Evolutionary conservation across 2,329 filamentous ascomycete genomes (phyloP), one percentile per base, ranked within the genome.

Genomic region (Chrysosphaeria jannelii): DNA sequence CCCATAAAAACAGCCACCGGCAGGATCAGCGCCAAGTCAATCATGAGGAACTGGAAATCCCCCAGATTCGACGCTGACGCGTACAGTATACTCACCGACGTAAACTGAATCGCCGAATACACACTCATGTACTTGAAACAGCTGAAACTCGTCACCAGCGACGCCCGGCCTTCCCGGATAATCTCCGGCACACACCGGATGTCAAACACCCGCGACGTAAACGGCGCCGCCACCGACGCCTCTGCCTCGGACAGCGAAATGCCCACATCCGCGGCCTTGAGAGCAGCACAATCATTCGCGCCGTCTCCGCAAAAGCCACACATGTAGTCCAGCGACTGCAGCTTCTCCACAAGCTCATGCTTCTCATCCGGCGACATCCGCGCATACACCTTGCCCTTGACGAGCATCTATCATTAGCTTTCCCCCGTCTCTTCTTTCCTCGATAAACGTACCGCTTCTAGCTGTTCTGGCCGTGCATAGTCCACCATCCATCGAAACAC

Each of bases 111-210:
- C n/a, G 85, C 81, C 3, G 79, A 93, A 50, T 97, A 97, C 32
- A 97, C 47, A 35, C 74, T 88, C 88, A 97, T 97, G 46, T 89
- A 97, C 50, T 93, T 97, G 57, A 97, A 97, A 49, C 85, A 97
- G 48, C 75, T 88, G 49, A 97, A 97, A 44, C 78, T 90, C 8
- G 85, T 97, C n/a, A 93, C 79, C 16, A 97, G 56, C 16, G 88
- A 75, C 11, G 81, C 81, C 30, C 88, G 66, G 11, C 85, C 85
- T 50, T 97, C 85, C 33, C 78, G 57, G 30, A 97, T 93, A 31
- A 97, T 68, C 36, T 81, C 68, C 6, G 81, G 70, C 4, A 97
- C 81, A 41, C 85, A 97, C 8, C 72, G 72, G 35, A 97, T 93
- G 40, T 97, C 85, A 39, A 97, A 97, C 10, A 91, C 56, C 17